Base-by-base conservation (phyloP, 345 rosid genomes). In the Heritiera littoralis region DNA sequence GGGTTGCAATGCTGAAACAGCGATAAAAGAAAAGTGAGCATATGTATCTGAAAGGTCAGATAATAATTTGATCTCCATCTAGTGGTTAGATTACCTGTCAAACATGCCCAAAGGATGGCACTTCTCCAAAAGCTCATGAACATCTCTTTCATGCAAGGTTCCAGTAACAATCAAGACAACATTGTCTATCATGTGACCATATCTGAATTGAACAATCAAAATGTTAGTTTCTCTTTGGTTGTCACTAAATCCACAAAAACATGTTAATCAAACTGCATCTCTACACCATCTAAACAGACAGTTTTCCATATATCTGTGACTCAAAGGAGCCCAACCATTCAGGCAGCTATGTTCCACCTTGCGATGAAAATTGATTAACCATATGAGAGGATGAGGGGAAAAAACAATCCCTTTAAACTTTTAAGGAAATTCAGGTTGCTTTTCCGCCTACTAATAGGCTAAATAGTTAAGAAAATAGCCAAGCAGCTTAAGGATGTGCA, bases 21-120 rank as follows among this genome's bases (percentile, higher is more conserved):
- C 17, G 3, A 30, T 9, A 77, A 77, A 51, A 77, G n/a, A 55
- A 69, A 78, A 32, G 9, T 32, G 45, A 35, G 20, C 77, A 43
- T 30, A 48, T 3, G 15, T 56, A 55, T n/a, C 14, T 28, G 9
- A 63, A 58, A 20, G 41, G 35, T 17, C n/a, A 55, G 13, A 71
- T 58, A 6, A 68, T 70, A 70, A 12, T 1, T 28, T 35, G 46
- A 40, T 40, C 7, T 13, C 17, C 23, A 52, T 64, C 41, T 40
- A 76, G 28, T 41, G 72, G 56, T 18, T 64, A 66, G 30, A 64
- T 4, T 75, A 96, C 99, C 99, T 96, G 89, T 96, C 99, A 86
- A 96, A 96, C 99, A 96, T 96, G 89, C 99, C 99, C 86, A 96
- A 85, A 77, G 99, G 99, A 81, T 96, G 99, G 81, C 99, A 96